Base-by-base conservation (phyloP, 2,329 filamentous ascomycete genomes). In the Sporothrix pallida region DNA sequence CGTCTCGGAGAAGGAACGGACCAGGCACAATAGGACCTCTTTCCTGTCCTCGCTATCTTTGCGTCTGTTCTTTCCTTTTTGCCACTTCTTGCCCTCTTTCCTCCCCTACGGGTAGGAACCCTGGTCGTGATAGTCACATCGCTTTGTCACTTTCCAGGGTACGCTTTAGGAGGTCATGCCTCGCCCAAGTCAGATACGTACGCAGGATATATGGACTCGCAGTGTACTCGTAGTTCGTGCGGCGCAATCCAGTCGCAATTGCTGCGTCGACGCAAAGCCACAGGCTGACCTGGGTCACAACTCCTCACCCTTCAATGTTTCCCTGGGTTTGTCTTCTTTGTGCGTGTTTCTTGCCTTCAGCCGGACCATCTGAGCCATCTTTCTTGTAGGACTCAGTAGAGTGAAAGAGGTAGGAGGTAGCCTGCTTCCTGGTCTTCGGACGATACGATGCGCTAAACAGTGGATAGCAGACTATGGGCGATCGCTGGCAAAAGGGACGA, bases 341-440 rank as follows among this genome's bases (percentile, higher is more conserved):
- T 67, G 8, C 13, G 67, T 42, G 26, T 70, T 70, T 58, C 68
- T 65, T 70, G 37, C n/a, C 31, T 70, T 70, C 52, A 70, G 68
- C 68, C 68, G 68, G 68, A 60, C 68, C 52, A 65, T 17, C 17
- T 44, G 9, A 5, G 13, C 17, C 3, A 3, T 20, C 60, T 65
- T 23, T 42, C 17, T 23, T 65, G 60, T n/a, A 10, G 20, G 15
- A 44, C 37, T 3, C 62, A 26, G 62, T 26, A 26, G 17, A 67
- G 62, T 67, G 62, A 67, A 15, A 48, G 17, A 67, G 62, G 46
- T 42, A 67, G 7, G 42, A 67, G 42, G n/a, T 20, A 26, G 42
- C 26, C 37, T 44, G 48, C 54, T 71, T 42, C 54, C n/a, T 60
- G 67, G 67, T 70, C 67, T 70, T 70, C 7, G 50, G 67, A 56